Percentiles rank a stretch among this genome's conserved stretches.
Conservation (phyloP, 2,329 filamentous ascomycete species). For the Neonectria ditissima region DNA sequence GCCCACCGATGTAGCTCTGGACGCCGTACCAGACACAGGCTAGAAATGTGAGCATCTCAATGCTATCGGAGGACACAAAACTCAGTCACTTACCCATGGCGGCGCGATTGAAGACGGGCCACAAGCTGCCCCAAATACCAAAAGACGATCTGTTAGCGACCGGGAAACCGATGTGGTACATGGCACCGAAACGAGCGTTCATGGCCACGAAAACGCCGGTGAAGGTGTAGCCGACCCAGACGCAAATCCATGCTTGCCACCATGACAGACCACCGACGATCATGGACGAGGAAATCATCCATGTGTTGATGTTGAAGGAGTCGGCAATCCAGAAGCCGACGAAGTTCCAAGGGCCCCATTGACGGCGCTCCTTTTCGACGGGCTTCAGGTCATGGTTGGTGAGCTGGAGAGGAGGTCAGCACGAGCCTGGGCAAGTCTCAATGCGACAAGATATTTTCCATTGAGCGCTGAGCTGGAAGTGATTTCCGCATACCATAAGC, state of each 20-base stretch:
- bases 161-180: slow-evolving; percentile 91
- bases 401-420: slow-evolving; percentile 61
- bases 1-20: slow-evolving; percentile 85
- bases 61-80: neutral
- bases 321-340: slow-evolving; percentile 90
- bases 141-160: slow-evolving; percentile 83
- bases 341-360: slow-evolving; percentile 91
- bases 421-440: slow-evolving; percentile 1
- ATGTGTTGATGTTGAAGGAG: slow-evolving; percentile 90
- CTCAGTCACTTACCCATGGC: slow-evolving; percentile 69
- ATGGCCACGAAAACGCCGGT: slow-evolving; percentile 79
- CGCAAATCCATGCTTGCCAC: slow-evolving; percentile 93
- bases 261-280: slow-evolving; percentile 82
- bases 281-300: slow-evolving; percentile 92
- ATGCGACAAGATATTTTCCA: neutral
- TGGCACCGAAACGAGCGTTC: slow-evolving; percentile 86
- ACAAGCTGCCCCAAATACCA: slow-evolving; percentile 88
- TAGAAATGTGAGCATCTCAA: slow-evolving; percentile 39
- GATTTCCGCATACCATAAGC: slow-evolving; percentile 71
- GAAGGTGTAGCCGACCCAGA: slow-evolving; percentile 87
- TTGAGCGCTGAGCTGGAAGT: neutral
- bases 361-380: slow-evolving; percentile 81
- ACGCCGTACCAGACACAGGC: slow-evolving; percentile 91
- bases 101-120: slow-evolving; percentile 91
- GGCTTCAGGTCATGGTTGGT: slow-evolving; percentile 85